These are phyloP conservation scores for Serendipita indica DNA, from an alignment of 768 basidiomycete genomes.

Conservation along the genomic window DNA sequence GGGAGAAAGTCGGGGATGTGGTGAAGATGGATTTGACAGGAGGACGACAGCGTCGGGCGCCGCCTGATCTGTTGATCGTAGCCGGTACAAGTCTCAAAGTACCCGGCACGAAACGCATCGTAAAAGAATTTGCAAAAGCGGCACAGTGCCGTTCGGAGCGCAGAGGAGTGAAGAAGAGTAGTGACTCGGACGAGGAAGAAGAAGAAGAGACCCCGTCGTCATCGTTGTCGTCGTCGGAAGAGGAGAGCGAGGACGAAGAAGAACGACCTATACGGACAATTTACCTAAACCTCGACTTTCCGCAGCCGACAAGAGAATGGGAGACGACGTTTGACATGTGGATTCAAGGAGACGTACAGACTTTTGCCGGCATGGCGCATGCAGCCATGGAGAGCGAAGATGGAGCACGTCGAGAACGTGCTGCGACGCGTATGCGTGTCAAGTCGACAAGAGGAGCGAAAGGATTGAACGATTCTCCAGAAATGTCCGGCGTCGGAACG, in stretches of 20 bases:
- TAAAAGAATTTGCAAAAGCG: conserved; percentile 73
- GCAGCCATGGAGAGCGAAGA: conserved; percentile 36
- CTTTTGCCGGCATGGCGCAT: conserved; percentile 48
- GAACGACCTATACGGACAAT: conserved; percentile 47
- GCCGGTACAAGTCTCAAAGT: conserved; percentile 83
- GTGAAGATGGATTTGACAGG: conserved; percentile 73
- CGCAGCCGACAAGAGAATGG: conserved; percentile 74
- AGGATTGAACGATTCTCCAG: too few relatives aligned
- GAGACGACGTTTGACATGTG: conserved; percentile 82
- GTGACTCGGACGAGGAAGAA: background rate
- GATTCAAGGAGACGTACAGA: conserved; percentile 78
- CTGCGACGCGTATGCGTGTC: too few relatives aligned
- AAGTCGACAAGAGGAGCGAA: too few relatives aligned
- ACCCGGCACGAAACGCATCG: conserved; percentile 83
- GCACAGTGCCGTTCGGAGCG: conserved; percentile 26
- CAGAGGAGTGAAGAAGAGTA: background rate
- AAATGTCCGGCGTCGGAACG: too few relatives aligned
- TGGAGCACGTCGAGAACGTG: too few relatives aligned
- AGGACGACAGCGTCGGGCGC: conserved; percentile 35
- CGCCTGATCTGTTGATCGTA: conserved; percentile 74
- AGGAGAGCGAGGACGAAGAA: conserved; percentile 14
- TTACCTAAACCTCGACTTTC: conserved; percentile 79
- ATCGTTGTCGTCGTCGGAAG: background rate
- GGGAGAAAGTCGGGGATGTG: conserved; percentile 71
- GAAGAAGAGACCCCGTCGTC: background rate